Conservation (phyloP, 2,329 filamentous ascomycete species). For the Pyrenophora teres region DNA sequence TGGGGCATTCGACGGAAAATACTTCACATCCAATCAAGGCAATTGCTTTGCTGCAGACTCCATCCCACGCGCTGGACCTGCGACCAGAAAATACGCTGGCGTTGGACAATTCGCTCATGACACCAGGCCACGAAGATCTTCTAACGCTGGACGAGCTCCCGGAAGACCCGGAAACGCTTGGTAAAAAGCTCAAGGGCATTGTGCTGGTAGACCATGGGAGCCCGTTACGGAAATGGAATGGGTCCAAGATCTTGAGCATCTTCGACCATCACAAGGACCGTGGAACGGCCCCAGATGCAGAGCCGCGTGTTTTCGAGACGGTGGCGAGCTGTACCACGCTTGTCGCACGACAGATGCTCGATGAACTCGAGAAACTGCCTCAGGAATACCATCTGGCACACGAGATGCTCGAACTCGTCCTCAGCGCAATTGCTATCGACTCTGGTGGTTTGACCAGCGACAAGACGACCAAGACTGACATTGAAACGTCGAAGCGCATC, state of each 20-base stretch:
- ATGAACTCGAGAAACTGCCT: constrained; percentile 51
- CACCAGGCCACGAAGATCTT: constrained; percentile 52
- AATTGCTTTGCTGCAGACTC: constrained; percentile 54
- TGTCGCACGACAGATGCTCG: constrained; percentile 54
- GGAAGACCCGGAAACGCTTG: constrained; percentile 53
- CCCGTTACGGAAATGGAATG: constrained; percentile 52
- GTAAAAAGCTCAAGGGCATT: constrained; percentile 51
- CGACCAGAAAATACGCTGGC: constrained; percentile 55
- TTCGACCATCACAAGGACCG: constrained; percentile 55
- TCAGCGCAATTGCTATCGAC: constrained; percentile 55
- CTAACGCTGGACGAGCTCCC: constrained; percentile 56
- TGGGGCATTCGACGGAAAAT: constrained; percentile 52
- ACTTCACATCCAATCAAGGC: constrained; percentile 52
- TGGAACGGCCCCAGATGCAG: constrained; percentile 49
- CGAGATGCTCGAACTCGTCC: constrained; percentile 55
- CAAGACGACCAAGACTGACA: constrained; percentile 48
- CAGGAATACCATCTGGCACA: constrained; percentile 56
- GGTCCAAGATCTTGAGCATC: constrained; percentile 52
- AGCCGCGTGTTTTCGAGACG: constrained; percentile 53
- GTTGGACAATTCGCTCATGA: constrained; percentile 54
- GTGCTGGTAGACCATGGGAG: constrained; percentile 53
- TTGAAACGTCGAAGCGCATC: constrained; percentile 47
- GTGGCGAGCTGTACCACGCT: constrained; percentile 54
- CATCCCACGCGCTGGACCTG: constrained; percentile 53
- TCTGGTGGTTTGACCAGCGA: constrained; percentile 47